phyloP scores from a whole-genome alignment of 2,329 filamentous ascomycete species.

The Pseudogymnoascus sp. region DNA sequence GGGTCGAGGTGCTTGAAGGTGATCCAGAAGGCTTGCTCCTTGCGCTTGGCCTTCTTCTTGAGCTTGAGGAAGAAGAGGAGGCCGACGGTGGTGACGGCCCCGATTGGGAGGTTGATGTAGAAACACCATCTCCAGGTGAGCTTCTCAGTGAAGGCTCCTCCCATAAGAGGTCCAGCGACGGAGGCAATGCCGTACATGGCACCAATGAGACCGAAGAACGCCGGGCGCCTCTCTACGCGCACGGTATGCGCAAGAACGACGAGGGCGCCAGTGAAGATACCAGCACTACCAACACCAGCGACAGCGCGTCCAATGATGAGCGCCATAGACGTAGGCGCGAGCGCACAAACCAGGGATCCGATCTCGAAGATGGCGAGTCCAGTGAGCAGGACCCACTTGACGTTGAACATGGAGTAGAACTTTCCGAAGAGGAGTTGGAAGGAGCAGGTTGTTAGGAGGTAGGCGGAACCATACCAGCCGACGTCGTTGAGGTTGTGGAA shows the following conservation, averaged over 20 bases:
- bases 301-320: slow-evolving; percentile 27
- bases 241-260: slow-evolving; percentile 23
- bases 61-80: slow-evolving; percentile 34
- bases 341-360: slow-evolving; percentile 24
- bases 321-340: slow-evolving; percentile 22
- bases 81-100: slow-evolving; percentile 26
- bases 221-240: slow-evolving; percentile 16
- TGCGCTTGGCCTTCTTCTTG: slow-evolving; percentile 4
- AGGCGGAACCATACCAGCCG: slow-evolving; percentile 32
- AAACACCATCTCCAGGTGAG: slow-evolving; percentile 28
- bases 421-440: slow-evolving; percentile 21
- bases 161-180: slow-evolving; percentile 27
- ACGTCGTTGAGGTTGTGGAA: slow-evolving; percentile 19
- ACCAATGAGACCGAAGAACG: slow-evolving; percentile 18
- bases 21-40: slow-evolving; percentile 35
- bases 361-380: slow-evolving; percentile 26
- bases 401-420: slow-evolving; percentile 23
- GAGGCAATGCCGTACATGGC: slow-evolving; percentile 21
- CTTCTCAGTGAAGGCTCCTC: slow-evolving; percentile 33
- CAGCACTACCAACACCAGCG: slow-evolving; percentile 24
- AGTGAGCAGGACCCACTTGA: slow-evolving; percentile 22
- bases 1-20: slow-evolving; percentile 29
- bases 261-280: slow-evolving; percentile 25
- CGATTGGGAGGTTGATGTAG: slow-evolving; percentile 33
- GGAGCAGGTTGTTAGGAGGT: slow-evolving; percentile 26